Evolutionary conservation across 2,329 filamentous ascomycete species (phyloP).

Genomic region (Colletotrichum lupini): DNA sequence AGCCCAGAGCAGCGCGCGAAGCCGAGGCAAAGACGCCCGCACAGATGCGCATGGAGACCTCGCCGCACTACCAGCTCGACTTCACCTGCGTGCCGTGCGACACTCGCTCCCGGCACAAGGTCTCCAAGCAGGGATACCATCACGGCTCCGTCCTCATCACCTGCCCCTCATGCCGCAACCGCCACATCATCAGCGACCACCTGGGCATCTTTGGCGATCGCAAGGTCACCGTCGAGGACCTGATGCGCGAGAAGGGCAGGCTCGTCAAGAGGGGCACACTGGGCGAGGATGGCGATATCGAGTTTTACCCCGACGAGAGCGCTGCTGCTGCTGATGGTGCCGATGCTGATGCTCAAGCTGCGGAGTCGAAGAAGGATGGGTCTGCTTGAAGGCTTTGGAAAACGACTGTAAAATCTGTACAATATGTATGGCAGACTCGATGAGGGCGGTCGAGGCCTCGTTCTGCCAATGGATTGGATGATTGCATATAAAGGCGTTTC

Average conservation of each 20-base stretch:
- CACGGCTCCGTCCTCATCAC: constrained; percentile 88
- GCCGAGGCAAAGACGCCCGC: constrained; percentile 39
- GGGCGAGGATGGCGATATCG: constrained; percentile 84
- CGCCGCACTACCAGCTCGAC: constrained; percentile 85
- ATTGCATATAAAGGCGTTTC: constrained; percentile 31
- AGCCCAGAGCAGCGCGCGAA: constrained; percentile 19
- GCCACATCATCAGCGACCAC: constrained; percentile 94
- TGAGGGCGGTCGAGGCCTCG: background rate
- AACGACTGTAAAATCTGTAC: background rate
- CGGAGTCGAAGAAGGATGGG: background rate
- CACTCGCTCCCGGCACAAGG: constrained; percentile 81
- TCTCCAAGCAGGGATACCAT: constrained; percentile 97
- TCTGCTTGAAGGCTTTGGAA: constrained; percentile 3
- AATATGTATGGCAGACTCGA: background rate
- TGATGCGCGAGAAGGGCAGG: constrained; percentile 81
- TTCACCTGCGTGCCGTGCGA: constrained; percentile 94
- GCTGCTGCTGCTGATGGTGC: background rate
- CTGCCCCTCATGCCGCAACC: constrained; percentile 86
- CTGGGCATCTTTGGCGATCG: constrained; percentile 80
- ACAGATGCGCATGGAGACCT: constrained; percentile 41
- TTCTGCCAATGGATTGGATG: background rate
- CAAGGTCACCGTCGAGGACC: constrained; percentile 78
- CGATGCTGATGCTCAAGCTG: constrained; percentile 2
- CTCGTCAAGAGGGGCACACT: constrained; percentile 78
- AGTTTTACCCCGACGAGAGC: constrained; percentile 86